Evolutionary conservation across 2,329 filamentous ascomycete genomes (phyloP), one percentile per base, ranked within the genome.

Genomic region (Tothia fuscella): DNA sequence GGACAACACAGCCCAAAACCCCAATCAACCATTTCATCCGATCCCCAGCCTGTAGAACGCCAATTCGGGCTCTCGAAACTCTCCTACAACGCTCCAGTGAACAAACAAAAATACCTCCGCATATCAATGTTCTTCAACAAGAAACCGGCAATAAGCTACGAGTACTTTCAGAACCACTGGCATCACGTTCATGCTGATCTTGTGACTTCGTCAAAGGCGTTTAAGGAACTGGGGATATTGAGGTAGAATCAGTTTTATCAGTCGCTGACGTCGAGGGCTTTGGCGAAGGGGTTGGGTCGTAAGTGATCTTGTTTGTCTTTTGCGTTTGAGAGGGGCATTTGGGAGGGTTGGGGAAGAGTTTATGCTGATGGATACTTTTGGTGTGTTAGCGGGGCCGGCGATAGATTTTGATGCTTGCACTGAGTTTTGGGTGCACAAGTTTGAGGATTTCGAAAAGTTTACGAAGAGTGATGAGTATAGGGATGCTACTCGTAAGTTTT

Each of bases 151-250:
- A 40, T 40, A 7, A 14, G n/a, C 22, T 14, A 38, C 20, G 37
- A 40, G 12, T 36, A 34, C 37, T 40, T 40, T 19, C 6, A 12
- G 9, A 6, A 19, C 7, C 37, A 40, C 20, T 40, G 37, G 37
- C 20, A 32, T 6, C 20, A 34, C 7, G 37, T 40, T 10, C 37
- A 40, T 19, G 24, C 37, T 9, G 37, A 40, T 24, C 25, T 40
- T 7, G 37, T 32, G 9, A 33, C 24, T 6, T 6, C 20, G 6
- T 12, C 17, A 19, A 40, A 40, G 7, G 24, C 21, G n/a, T 40
- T 35, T 25, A 33, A 9, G 37, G 25, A 40, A 6, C 10, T 34
- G 22, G 25, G 25, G 20, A 33, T 40, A 6, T 9, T 40, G 10
- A 21, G 24, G 7, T 40, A 40, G 22, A 32, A 9, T 6, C 37